Evolutionary conservation across 2,329 filamentous ascomycete genomes (phyloP).

Genomic region (Purpureocillium lavendulum): DNA sequence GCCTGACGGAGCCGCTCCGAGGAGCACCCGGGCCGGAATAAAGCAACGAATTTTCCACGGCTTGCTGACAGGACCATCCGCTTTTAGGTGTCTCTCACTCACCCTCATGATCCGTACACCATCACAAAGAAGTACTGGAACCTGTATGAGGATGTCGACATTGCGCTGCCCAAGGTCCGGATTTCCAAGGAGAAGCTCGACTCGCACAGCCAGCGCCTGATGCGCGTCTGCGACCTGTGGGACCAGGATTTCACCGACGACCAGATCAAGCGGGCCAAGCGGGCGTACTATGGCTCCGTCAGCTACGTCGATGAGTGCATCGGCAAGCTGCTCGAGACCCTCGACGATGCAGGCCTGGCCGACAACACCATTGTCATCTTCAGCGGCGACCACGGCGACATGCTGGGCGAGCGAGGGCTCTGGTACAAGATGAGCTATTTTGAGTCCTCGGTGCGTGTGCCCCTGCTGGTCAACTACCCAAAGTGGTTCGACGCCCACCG

Average conservation of each 20-base stretch:
- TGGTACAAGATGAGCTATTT: constrained; percentile 99
- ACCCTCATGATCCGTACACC: constrained; percentile 91
- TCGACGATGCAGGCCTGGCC: constrained; percentile 71
- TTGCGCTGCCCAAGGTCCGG: constrained; percentile 68
- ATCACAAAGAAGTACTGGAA: constrained; percentile 95
- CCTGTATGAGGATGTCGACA: constrained; percentile 80
- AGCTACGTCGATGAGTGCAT: constrained; percentile 93
- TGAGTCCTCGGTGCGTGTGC: constrained; percentile 82
- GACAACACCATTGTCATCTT: constrained; percentile 89
- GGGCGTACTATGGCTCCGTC: constrained; percentile 88
- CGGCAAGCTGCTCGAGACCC: constrained; percentile 67
- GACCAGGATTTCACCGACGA: constrained; percentile 76
- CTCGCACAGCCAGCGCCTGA: constrained; percentile 74
- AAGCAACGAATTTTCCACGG: background rate
- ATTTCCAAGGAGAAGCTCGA: constrained; percentile 79
- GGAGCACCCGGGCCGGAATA: too few relatives aligned
- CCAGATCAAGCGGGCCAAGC: constrained; percentile 74
- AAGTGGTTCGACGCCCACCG: constrained; percentile 65
- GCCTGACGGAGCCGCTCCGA: too few relatives aligned
- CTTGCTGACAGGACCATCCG: background rate
- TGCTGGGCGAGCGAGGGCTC: constrained; percentile 84
- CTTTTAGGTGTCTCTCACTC: constrained; percentile 71
- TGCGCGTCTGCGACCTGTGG: constrained; percentile 82
- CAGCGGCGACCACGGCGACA: constrained; percentile 89
- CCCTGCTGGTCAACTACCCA: constrained; percentile 77